phyloP scores from a whole-genome alignment of 1,284 basidiomycete genomes.

The Malassezia pachydermatis region DNA sequence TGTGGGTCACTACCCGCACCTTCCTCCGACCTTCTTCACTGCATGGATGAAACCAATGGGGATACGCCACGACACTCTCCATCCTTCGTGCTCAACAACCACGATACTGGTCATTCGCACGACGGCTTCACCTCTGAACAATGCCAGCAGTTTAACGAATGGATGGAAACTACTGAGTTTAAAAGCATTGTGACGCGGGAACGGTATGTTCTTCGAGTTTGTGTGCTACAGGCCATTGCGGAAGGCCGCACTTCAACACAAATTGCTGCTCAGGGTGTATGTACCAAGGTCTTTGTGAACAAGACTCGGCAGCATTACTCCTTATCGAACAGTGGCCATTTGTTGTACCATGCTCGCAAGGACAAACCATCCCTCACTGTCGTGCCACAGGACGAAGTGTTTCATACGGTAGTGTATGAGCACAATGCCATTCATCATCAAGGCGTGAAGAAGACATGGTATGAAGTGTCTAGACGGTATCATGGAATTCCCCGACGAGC shows the following conservation, averaged over 20 bases:
- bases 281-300: slow-evolving; percentile 1
- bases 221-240: neutral
- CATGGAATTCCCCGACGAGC: slow-evolving; percentile 7
- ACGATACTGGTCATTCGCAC: too few species aligned
- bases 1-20: too few species aligned
- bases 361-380: slow-evolving; percentile 1
- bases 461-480: slow-evolving; percentile 1
- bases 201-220: neutral
- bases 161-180: neutral
- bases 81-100: too few species aligned
- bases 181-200: slow-evolving; percentile 4
- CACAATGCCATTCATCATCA: slow-evolving; percentile 9
- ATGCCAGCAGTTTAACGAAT: neutral
- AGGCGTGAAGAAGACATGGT: slow-evolving; percentile 10
- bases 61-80: too few species aligned
- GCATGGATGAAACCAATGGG: too few species aligned
- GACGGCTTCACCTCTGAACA: neutral
- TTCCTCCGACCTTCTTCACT: too few species aligned
- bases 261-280: neutral
- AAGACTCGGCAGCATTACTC: slow-evolving; percentile 7
- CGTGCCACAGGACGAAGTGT: slow-evolving; percentile 1
- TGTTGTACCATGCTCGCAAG: slow-evolving; percentile 9
- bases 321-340: neutral
- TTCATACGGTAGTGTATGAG: slow-evolving; percentile 4
- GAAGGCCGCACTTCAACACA: neutral